Evolutionary conservation across 192 early-diverging fungal genomes (phyloP), one percentile per base, ranked within the genome.

Genomic region (Chytriomyces hyalinus): DNA sequence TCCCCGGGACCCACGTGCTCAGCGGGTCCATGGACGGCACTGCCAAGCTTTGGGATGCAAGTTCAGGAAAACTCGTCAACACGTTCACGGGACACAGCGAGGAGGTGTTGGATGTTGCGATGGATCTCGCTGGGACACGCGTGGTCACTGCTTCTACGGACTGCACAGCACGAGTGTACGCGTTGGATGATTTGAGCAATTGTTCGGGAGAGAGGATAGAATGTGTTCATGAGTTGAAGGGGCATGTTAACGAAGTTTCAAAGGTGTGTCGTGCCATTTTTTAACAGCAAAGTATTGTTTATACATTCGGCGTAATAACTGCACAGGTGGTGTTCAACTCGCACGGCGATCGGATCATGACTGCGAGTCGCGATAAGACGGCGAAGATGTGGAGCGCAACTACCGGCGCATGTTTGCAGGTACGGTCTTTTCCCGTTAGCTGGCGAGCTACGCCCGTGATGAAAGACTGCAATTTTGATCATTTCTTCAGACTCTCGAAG

Each of bases 1-100:
- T 50, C 45, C 2, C 15, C n/a, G 68, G 70, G 2, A 64, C 24
- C 11, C 60, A 68, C 28, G 47, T 88, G 13, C 49, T 88, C 49
- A 86, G 71, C 48, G 82, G 84, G 5, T 86, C 84, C 0, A 80
- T 84, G 78, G 87, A 88, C 63, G 85, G 80, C 3, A 80, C 85
- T 4, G 85, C 81, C 28, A 83, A 79, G 66, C 65, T 87, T 3
- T 88, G 87, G 87, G 80, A 84, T 53, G 71, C 74, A 6, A 59
- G 20, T 7, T 50, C 78, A 36, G 85, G 87, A 0, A 22, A 79
- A 47, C 84, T 80, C 67, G 26, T 80, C 4, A 46, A 17, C 44
- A 87, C 85, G 47, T 65, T 87, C 67, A 48, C 61, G 85, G 84
- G 76, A 10, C 87, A 88, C 77, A 79, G 82, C 24, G 82, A 83